Percentiles rank a stretch among this genome's conserved stretches.
Conservation (phyloP, 2,329 filamentous ascomycete genomes). For the Pyrenophora seminiperda region DNA sequence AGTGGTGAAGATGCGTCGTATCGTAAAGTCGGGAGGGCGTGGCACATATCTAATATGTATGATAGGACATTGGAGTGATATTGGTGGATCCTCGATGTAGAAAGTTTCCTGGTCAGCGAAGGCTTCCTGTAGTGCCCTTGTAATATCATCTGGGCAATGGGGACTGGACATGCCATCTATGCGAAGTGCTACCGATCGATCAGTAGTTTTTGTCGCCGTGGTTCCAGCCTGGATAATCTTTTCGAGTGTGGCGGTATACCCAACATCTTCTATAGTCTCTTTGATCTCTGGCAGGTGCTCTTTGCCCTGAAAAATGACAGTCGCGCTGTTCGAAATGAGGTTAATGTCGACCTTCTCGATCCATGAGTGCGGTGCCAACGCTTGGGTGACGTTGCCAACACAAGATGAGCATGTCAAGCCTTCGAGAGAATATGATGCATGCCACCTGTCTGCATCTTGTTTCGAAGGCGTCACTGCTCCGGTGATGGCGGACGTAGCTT, state of each 20-base stretch:
- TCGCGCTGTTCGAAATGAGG: slow-evolving; percentile 57
- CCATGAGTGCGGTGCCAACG: slow-evolving; percentile 54
- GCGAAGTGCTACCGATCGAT: slow-evolving; percentile 43
- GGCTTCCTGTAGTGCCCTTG: slow-evolving; percentile 57
- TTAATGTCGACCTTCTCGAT: slow-evolving; percentile 57
- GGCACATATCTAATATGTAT: slow-evolving; percentile 74
- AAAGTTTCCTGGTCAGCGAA: slow-evolving; percentile 54
- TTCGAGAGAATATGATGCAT: slow-evolving; percentile 56
- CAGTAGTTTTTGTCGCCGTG: neutral
- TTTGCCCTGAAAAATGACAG: slow-evolving; percentile 55
- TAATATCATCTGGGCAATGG: slow-evolving; percentile 57
- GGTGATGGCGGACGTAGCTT: slow-evolving; percentile 56
- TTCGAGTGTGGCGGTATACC: slow-evolving; percentile 50
- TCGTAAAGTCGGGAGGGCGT: slow-evolving; percentile 69
- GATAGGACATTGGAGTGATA: slow-evolving; percentile 64
- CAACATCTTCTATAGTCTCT: slow-evolving; percentile 56
- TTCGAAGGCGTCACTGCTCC: slow-evolving; percentile 25
- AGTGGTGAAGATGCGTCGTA: slow-evolving; percentile 72
- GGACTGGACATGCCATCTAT: slow-evolving; percentile 55
- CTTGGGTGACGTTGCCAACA: slow-evolving; percentile 55
- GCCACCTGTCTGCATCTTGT: slow-evolving; percentile 36
- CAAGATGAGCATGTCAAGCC: slow-evolving; percentile 66
- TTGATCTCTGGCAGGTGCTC: slow-evolving; percentile 54
- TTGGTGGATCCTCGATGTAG: slow-evolving; percentile 60
- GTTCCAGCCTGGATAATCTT: slow-evolving; percentile 26